Evolutionary conservation across 176 grass and related monocot genomes (phyloP).

Genomic region (Cocos nucifera): DNA sequence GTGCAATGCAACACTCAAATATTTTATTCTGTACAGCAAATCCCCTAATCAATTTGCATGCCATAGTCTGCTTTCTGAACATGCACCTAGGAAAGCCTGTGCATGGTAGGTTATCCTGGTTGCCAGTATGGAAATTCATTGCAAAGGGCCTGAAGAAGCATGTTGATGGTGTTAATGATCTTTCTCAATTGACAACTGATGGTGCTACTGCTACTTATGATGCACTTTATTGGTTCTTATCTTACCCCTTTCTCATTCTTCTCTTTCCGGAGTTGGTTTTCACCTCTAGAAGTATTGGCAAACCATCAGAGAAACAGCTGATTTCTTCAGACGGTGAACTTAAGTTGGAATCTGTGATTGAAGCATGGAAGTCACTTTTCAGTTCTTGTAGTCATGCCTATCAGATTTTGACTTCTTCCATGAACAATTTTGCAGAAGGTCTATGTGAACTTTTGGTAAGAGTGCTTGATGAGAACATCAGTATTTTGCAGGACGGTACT

Average conservation of each 20-base stretch:
- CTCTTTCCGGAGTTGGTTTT: slow-evolving; percentile 4
- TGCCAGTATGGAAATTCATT: slow-evolving; percentile 36
- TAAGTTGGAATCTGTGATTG: slow-evolving; percentile 19
- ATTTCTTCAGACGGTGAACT: slow-evolving; percentile 6
- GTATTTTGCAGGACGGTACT: slow-evolving; percentile 18
- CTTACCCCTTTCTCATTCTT: slow-evolving; percentile 36
- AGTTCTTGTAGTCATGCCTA: slow-evolving; percentile 18
- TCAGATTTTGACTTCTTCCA: slow-evolving; percentile 14
- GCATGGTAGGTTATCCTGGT: slow-evolving; percentile 21
- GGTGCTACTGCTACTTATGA: background rate
- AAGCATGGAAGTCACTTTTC: slow-evolving; percentile 35
- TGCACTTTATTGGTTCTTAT: slow-evolving; percentile 36
- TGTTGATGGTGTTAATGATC: background rate
- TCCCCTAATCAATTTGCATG: slow-evolving; percentile 15
- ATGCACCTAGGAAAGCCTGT: slow-evolving; percentile 9
- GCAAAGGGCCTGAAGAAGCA: slow-evolving; percentile 21
- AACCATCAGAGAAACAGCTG: background rate
- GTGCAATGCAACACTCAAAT: slow-evolving; percentile 11
- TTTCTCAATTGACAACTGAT: slow-evolving; percentile 1
- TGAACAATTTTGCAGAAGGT: slow-evolving; percentile 27
- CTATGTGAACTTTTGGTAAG: slow-evolving; percentile 34
- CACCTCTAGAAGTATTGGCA: slow-evolving; percentile 11
- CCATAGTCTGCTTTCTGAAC: slow-evolving; percentile 35
- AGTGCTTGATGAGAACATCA: slow-evolving; percentile 41
- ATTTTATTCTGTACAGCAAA: slow-evolving; percentile 9